phyloP scores from a whole-genome alignment of 2,329 filamentous ascomycete genomes.

The Chaetomium olivaceum region DNA sequence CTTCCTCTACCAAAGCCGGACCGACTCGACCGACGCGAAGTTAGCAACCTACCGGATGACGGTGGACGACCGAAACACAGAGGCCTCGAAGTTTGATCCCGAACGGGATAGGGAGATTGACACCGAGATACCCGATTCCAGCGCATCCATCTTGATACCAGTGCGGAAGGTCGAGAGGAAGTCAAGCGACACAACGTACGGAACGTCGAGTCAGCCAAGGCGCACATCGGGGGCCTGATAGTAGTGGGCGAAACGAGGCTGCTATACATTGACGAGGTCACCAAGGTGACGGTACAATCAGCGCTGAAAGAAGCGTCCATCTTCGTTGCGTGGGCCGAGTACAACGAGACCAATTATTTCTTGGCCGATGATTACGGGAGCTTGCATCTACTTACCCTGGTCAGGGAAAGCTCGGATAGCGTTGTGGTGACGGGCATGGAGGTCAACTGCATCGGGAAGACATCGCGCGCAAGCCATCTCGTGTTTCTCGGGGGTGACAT shows the following conservation, averaged over 20 bases:
- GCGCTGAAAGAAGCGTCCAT: conserved; percentile 73
- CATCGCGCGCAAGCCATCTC: conserved; percentile 74
- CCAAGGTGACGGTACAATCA: conserved; percentile 64
- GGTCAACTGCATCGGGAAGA: conserved; percentile 63
- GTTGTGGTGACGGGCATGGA: conserved; percentile 72
- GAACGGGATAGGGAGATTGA: conserved; percentile 57
- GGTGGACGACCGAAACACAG: conserved; percentile 56
- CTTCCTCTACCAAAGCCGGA: conserved; percentile 57
- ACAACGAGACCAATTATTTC: conserved; percentile 81
- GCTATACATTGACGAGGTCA: conserved; percentile 80
- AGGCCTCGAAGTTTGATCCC: conserved; percentile 57
- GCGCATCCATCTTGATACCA: conserved; percentile 63
- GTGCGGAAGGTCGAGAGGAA: conserved; percentile 56
- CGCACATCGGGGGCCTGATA: conserved; percentile 68
- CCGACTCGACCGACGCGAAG: conserved; percentile 54
- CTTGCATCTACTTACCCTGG: conserved; percentile 80
- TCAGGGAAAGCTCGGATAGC: conserved; percentile 62
- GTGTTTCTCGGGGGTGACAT: conserved; percentile 74
- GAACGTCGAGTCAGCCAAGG: conserved; percentile 53
- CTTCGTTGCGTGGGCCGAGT: conserved; percentile 87
- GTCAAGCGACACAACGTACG: conserved; percentile 62
- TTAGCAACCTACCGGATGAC: conserved; percentile 62
- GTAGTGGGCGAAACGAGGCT: conserved; percentile 79
- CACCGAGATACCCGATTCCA: conserved; percentile 55
- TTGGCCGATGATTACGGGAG: conserved; percentile 88